A percentile compares a stretch with the other conserved stretches of the same genome.
phyloP scores from a whole-genome alignment of 345 rosid species.

The Salix viminalis region DNA sequence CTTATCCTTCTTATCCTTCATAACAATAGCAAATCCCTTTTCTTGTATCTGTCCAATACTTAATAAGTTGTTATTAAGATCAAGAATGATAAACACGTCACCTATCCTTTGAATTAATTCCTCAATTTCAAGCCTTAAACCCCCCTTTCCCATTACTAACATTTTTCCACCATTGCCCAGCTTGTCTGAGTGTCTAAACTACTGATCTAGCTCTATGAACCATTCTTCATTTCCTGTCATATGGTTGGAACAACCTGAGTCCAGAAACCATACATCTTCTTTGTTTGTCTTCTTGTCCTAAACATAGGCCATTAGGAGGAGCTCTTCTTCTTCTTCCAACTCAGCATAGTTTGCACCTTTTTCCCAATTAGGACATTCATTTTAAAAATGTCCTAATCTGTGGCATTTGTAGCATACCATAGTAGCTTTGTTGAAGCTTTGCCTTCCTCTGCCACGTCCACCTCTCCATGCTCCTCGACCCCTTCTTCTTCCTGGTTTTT shows the following conservation, averaged over 20 bases:
- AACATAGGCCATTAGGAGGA: background rate
- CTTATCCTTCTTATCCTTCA: background rate
- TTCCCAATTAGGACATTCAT: background rate
- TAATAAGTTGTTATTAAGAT: background rate
- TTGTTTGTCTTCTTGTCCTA: background rate
- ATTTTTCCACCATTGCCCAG: background rate
- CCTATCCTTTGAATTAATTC: background rate
- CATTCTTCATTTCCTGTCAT: background rate
- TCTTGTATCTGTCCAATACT: background rate
- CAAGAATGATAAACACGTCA: background rate
- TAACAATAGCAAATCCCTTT: background rate
- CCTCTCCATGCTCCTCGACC: background rate
- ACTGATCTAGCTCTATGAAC: background rate
- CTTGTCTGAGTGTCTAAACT: background rate
- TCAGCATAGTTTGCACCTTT: background rate
- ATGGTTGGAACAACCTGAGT: conserved; percentile 1
- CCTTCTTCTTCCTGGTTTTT: background rate
- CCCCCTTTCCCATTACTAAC: background rate
- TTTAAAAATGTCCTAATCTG: background rate
- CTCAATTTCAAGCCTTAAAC: background rate
- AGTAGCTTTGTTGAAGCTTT: background rate
- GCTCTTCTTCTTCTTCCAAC: background rate
- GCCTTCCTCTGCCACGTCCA: background rate
- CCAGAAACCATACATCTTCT: background rate
- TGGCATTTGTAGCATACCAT: background rate